Base-by-base conservation (phyloP, 306 rosid species). In the Dicorynia guianensis region DNA sequence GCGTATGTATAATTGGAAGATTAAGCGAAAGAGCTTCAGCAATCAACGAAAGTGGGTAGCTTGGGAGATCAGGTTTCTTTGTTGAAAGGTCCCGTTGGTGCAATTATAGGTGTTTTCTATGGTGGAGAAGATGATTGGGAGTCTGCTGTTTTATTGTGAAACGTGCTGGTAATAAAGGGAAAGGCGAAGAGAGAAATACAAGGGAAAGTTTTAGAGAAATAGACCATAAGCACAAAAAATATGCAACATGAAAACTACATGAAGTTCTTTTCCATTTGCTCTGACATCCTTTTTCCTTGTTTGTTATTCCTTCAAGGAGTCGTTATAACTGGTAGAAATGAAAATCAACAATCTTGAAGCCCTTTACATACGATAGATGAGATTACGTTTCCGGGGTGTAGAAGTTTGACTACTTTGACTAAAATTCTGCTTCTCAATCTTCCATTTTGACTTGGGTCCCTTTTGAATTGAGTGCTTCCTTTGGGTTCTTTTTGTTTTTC, bases 51-150 rank as follows among this genome's bases (percentile, higher is more conserved):
- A 68, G 64, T 39, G 67, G 81, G 53, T 78, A 12, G 65, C 66
- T 75, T 76, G 36, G 73, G 63, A 67, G 72, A 75, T 79, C 76
- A 75, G 79, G 71, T 59, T 84, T 84, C 63, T 69, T 72, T 67
- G 81, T 81, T 52, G 80, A 81, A 60, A 65, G 78, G 83, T 63
- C 56, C 81, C 84, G 80, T 71, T 89, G 93, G 84, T 78, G 89
- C 80, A 87, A 89, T 86, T 79, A 89, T 89, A 85, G 78, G 77
- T 82, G 89, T 89, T 85, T 83, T 85, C 88, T 82, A 46, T 55
- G 62, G 88, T 84, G 91, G 91, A 82, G 80, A 59, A 52, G 89
- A 89, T 89, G 87, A 89, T 89, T 89, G 85, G 77, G 86, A 78
- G 81, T 86, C 76, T 86, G 76, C 81, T 75, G 70, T 74, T 79